Evolutionary conservation across 1,139 yeast genomes (phyloP).

Genomic region (Taphrina flavorubra): DNA sequence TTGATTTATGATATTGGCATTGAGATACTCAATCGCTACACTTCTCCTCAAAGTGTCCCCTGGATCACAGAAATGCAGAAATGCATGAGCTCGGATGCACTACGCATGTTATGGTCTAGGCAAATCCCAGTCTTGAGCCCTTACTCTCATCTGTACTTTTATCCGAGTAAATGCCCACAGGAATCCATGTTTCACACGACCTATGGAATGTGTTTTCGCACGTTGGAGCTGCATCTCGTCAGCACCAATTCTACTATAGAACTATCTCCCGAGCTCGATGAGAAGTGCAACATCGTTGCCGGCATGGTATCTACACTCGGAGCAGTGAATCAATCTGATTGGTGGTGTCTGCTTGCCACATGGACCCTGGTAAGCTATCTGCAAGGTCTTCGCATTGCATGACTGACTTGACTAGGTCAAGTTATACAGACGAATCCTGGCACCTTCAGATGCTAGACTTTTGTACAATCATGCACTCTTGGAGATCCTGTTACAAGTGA

Average conservation of each 20-base stretch:
- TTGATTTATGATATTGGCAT: not conserved
- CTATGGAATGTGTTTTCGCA: not conserved
- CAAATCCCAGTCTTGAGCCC: not conserved
- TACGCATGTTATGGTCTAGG: slow-evolving; percentile 3
- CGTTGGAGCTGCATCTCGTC: not conserved
- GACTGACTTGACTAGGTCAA: not conserved
- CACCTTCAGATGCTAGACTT: not conserved
- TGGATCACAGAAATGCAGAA: not conserved
- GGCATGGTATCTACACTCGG: slow-evolving; percentile 7
- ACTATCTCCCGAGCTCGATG: not conserved
- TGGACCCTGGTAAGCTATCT: not conserved
- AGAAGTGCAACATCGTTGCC: slow-evolving; percentile 16
- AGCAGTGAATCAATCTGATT: not conserved
- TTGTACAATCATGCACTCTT: slow-evolving; percentile 4
- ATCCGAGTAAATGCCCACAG: not conserved
- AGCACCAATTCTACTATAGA: not conserved
- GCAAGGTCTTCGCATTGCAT: not conserved
- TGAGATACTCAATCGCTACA: not conserved
- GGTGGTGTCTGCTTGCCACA: slow-evolving; percentile 6
- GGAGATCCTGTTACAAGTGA: not conserved
- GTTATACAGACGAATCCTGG: not conserved
- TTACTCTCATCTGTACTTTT: not conserved
- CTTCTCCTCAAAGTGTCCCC: not conserved
- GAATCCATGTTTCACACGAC: slow-evolving; percentile 13
- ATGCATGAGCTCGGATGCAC: not conserved